Evolutionary conservation across 768 basidiomycete species (phyloP), one percentile per base, ranked within the genome.

Genomic region (Russula foetens): DNA sequence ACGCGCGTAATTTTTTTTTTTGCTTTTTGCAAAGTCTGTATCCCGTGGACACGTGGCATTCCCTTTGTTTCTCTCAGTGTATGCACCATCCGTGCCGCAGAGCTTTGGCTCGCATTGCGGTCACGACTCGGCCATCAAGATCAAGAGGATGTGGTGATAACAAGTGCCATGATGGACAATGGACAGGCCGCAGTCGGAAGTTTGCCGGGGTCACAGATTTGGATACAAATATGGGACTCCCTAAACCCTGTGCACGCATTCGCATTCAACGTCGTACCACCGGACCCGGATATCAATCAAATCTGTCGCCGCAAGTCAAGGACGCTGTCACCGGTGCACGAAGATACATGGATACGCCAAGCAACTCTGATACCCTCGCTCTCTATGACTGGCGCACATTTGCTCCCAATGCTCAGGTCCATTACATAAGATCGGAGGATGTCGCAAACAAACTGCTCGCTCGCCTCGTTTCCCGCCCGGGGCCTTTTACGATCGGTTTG

Each of bases 401-500:
- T 29, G n/a, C 48, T 6, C 43, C 52, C 29, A 38, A 26, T n/a
- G 23, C 35, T 0, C 51, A 47, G n/a, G 46, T 69, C 0, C 52
- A 41, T 52, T 69, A 69, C 55, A 58, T 64, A 21, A 63, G 60
- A 19, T 52, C 58, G 15, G 54, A 59, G n/a, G 52, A 19, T 7
- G 23, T 45, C 17, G 63, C 63, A 7, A 63, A 69, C 28, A 29
- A 49, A n/a, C 49, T 49, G 17, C 11, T 60, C 28, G 50, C 59
- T 23, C 49, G 62, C 35, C 19, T 64, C 23, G 19, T 28, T 19
- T 46, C 60, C 14, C 49, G 39, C n/a, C 15, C 38, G 5, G 29
- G 29, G 2, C 28, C 55, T 0, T 21, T 59, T 29, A 58, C 60
- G 15, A 44, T 81, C 52, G 90, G 90, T 28, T 84, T 92, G 63